Evolutionary conservation across 1,284 basidiomycete genomes (phyloP).

Genomic region (Malassezia nana): DNA sequence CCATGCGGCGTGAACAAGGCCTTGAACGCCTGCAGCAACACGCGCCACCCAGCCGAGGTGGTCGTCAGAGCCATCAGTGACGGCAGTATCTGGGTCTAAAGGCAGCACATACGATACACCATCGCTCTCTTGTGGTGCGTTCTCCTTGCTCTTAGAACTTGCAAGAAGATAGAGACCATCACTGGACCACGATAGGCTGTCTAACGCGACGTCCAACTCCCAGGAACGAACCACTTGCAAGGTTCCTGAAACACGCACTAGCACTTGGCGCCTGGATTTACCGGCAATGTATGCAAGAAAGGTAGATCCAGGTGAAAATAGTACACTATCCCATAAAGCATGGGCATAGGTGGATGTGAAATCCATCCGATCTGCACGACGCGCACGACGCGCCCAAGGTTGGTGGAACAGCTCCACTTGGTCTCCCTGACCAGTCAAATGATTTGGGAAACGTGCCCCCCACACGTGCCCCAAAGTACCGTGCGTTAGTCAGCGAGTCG

Average conservation of each 20-base stretch:
- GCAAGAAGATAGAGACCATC: conserved; percentile 34
- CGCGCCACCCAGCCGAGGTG: conserved; percentile 36
- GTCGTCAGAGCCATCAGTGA: conserved; percentile 32
- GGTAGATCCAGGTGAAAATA: conserved; percentile 40
- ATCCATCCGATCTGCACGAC: conserved; percentile 23
- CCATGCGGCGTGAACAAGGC: conserved; percentile 30
- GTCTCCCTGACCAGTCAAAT: neutral
- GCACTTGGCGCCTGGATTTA: conserved; percentile 13
- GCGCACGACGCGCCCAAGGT: neutral
- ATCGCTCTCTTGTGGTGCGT: conserved; percentile 16
- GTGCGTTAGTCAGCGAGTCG: neutral
- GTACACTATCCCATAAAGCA: conserved; percentile 27
- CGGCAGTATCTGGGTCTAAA: conserved; percentile 32
- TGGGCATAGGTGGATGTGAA: conserved; percentile 35
- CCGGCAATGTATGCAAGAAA: conserved; percentile 34
- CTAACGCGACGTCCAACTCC: conserved; percentile 25
- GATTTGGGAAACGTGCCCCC: neutral
- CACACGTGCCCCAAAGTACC: neutral
- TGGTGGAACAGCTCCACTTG: neutral
- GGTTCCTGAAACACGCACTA: conserved; percentile 32
- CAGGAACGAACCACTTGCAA: conserved; percentile 37
- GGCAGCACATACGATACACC: conserved; percentile 33
- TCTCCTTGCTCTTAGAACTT: neutral
- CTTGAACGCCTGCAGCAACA: conserved; percentile 29
- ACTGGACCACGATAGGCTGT: conserved; percentile 28